Conservation (phyloP, 805 yeast genomes). For the Kluyveromyces dobzhanskii region DNA sequence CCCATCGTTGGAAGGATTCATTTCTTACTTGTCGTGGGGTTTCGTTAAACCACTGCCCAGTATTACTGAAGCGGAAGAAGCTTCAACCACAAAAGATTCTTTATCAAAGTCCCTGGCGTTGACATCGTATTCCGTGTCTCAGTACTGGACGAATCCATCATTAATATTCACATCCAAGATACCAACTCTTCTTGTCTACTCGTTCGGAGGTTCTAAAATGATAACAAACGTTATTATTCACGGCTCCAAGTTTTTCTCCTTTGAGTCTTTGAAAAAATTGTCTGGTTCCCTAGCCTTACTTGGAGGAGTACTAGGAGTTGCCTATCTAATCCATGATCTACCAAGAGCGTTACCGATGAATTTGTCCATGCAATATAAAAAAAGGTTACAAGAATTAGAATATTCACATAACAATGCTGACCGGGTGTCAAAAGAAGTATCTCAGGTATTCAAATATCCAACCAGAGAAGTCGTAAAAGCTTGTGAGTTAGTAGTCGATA, state of each 20-base stretch:
- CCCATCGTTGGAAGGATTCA: constrained; percentile 56
- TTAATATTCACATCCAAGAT: constrained; percentile 27
- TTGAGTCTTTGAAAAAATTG: constrained; percentile 35
- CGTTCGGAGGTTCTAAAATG: constrained; percentile 34
- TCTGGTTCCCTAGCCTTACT: constrained; percentile 46
- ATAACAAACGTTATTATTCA: constrained; percentile 29
- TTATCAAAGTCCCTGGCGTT: constrained; percentile 16
- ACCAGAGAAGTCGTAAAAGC: constrained; percentile 56
- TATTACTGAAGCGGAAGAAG: constrained; percentile 5
- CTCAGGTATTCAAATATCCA: constrained; percentile 74
- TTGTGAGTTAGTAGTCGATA: constrained; percentile 22
- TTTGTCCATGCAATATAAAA: constrained; percentile 60
- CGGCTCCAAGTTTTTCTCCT: constrained; percentile 32
- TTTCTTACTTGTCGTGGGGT: constrained; percentile 29
- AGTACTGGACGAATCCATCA: constrained; percentile 28
- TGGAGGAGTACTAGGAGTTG: constrained; percentile 43
- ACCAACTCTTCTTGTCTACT: constrained; percentile 28
- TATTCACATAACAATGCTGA: constrained; percentile 72
- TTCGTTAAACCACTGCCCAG: constrained; percentile 29
- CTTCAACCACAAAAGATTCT: constrained; percentile 1
- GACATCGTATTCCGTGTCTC: constrained; percentile 15
- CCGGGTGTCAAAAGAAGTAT: constrained; percentile 73
- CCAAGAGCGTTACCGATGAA: constrained; percentile 87
- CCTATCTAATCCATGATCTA: constrained; percentile 67
- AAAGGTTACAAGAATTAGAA: constrained; percentile 56